Evolutionary conservation across 2,329 filamentous ascomycete species (phyloP).

Genomic region (Xylaria sp.): DNA sequence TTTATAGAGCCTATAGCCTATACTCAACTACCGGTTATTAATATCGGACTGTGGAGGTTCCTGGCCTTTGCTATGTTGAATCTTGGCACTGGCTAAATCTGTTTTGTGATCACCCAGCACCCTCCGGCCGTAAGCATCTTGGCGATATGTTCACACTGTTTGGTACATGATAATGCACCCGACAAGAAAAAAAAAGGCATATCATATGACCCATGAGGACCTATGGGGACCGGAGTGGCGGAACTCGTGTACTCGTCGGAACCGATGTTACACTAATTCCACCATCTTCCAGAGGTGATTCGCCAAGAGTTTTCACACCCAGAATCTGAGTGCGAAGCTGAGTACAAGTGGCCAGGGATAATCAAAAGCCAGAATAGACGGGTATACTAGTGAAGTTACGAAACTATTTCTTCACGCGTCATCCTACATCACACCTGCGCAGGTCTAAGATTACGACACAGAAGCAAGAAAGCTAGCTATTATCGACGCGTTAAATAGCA

Average conservation of each 20-base stretch:
- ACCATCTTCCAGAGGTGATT: neutral
- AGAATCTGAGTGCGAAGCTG: neutral
- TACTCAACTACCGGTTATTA: slow-evolving; percentile 23
- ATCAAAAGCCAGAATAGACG: no score
- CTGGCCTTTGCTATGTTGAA: neutral
- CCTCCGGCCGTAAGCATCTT: neutral
- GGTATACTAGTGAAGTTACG: no score
- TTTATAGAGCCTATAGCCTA: slow-evolving; percentile 20
- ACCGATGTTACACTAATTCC: neutral
- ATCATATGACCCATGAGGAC: neutral
- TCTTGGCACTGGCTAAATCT: slow-evolving; percentile 17
- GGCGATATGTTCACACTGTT: neutral
- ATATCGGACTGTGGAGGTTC: slow-evolving; percentile 17
- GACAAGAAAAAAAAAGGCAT: neutral
- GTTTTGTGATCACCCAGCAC: neutral
- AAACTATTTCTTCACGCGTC: no score
- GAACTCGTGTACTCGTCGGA: neutral
- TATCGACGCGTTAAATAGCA: no score
- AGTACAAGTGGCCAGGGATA: no score
- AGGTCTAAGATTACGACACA: no score
- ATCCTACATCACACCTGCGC: no score
- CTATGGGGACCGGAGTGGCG: neutral
- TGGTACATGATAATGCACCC: neutral
- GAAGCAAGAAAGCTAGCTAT: no score
- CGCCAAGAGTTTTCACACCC: neutral